Conservation (phyloP, 1,284 basidiomycete species). For the Malassezia sympodialis region DNA sequence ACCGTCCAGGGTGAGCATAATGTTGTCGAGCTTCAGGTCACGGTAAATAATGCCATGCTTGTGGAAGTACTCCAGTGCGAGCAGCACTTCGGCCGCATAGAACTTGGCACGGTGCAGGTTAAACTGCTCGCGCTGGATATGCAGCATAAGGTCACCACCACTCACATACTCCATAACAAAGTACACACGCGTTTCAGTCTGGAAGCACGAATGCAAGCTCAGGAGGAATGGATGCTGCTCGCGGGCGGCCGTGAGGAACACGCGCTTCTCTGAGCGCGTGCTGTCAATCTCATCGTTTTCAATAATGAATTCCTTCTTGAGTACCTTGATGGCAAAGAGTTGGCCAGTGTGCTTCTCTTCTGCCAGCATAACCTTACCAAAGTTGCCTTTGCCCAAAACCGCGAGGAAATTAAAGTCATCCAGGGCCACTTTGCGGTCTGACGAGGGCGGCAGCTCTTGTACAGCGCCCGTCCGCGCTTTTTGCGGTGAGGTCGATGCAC, state of each 20-base stretch:
- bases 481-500: conserved; percentile 1
- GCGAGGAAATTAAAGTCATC: conserved; percentile 99
- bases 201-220: conserved; percentile 96
- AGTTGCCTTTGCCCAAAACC: conserved; percentile 97
- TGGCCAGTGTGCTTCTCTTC: conserved; percentile 87
- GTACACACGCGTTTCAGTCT: conserved; percentile 92
- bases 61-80: conserved; percentile 97
- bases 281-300: conserved; percentile 99
- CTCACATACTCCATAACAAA: conserved; percentile 69
- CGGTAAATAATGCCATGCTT: conserved; percentile 77
- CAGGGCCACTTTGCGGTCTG: conserved; percentile 76
- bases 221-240: conserved; percentile 97
- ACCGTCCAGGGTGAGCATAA: conserved; percentile 87
- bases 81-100: conserved; percentile 92
- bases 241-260: conserved; percentile 87
- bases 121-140: conserved; percentile 72
- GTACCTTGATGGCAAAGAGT: conserved; percentile 96
- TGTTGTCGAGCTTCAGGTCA: conserved; percentile 97
- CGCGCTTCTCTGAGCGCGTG: conserved; percentile 97
- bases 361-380: conserved; percentile 98
- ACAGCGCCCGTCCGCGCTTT: conserved; percentile 9
- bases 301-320: conserved; percentile 99
- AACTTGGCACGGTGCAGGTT: conserved; percentile 82
- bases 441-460: conserved; percentile 20
- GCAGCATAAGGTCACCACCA: conserved; percentile 69